Conservation (phyloP, 169 alveolate genomes). For the Eimeria praecox region DNA sequence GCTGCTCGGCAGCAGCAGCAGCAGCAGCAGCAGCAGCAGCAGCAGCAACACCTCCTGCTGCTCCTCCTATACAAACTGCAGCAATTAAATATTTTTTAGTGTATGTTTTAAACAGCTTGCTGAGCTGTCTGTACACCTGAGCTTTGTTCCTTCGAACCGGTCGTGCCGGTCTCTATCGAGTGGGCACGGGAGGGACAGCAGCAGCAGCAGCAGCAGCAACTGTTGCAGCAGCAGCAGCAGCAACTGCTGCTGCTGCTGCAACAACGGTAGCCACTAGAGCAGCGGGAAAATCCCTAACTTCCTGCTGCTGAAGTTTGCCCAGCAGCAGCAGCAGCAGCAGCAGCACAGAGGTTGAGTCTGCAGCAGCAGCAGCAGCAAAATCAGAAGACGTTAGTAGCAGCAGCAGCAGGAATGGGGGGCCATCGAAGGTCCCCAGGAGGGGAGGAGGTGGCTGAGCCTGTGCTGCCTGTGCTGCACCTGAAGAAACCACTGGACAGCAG, state of each 20-base stretch:
- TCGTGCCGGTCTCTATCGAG: neutral
- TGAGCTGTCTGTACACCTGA: neutral
- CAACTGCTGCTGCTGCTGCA: neutral
- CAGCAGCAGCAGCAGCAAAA: neutral
- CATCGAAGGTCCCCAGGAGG: neutral
- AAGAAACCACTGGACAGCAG: neutral
- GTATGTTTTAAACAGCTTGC: neutral
- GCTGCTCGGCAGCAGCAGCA: constrained; percentile 6
- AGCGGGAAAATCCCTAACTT: too few species aligned
- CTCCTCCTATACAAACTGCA: neutral
- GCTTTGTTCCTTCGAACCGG: neutral
- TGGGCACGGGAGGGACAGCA: neutral
- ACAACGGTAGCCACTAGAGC: neutral
- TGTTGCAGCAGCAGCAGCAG: neutral
- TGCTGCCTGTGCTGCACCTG: constrained; percentile 25
- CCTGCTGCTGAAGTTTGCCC: neutral
- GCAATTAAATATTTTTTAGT: neutral
- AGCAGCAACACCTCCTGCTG: too few species aligned
- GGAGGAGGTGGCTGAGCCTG: neutral
- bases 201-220: neutral
- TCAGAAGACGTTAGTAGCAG: neutral
- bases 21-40: neutral
- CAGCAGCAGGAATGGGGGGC: constrained; percentile 16
- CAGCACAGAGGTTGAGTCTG: neutral
- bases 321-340: constrained; percentile 13